These are phyloP conservation scores for Pythium guiyangense DNA, from an alignment of 352 stramenopile genomes.

Conservation along the genomic window DNA sequence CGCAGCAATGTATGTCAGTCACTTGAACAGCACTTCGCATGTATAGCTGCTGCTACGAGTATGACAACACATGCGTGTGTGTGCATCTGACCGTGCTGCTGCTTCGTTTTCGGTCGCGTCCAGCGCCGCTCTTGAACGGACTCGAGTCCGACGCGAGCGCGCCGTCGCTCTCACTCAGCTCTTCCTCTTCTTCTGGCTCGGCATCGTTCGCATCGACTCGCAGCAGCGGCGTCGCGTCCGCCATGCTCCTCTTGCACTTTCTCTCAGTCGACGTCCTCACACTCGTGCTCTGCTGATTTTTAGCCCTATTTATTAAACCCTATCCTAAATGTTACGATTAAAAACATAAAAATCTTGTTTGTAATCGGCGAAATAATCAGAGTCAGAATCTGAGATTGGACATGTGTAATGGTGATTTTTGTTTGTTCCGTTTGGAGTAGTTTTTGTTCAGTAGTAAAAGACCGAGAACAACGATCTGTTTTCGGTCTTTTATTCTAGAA, in stretches of 20 bases:
- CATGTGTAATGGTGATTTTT: no score
- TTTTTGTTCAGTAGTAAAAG: no score
- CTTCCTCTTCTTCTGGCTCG: conserved; percentile 9
- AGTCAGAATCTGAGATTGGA: no score
- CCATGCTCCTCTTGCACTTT: conserved; percentile 6
- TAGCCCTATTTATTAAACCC: no score
- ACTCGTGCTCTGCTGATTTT: neutral
- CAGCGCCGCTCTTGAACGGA: conserved; percentile 3
- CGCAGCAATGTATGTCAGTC: neutral
- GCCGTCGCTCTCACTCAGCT: conserved; percentile 8
- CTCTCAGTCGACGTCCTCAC: neutral
- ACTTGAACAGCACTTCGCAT: neutral
- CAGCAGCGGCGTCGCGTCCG: neutral
- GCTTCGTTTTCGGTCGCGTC: conserved; percentile 12
- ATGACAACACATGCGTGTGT: neutral
- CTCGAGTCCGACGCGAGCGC: conserved; percentile 9
- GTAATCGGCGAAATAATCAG: no score
- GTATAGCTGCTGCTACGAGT: neutral
- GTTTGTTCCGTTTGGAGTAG: no score
- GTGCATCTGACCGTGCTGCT: conserved; percentile 7
- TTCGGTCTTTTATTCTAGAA: no score
- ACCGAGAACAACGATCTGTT: no score
- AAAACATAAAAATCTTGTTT: no score
- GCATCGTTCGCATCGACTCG: conserved; percentile 2
- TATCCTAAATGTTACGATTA: no score